phyloP scores from a whole-genome alignment of 371 early-diverging fungal genomes.

The Choanephora cucurbitarum region DNA sequence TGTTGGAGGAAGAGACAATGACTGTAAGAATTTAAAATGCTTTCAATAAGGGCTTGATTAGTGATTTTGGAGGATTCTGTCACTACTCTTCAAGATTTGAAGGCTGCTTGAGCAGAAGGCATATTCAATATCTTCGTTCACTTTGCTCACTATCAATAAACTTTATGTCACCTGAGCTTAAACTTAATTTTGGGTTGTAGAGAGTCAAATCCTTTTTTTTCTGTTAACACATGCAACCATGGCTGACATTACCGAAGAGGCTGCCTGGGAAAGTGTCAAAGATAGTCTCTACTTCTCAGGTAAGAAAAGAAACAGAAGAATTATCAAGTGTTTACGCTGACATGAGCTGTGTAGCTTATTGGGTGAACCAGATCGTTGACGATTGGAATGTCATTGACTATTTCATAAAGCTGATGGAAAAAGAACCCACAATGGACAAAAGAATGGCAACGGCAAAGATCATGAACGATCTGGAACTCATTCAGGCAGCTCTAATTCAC shows the following conservation, averaged over 20 bases:
- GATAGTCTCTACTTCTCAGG: slow-evolving; percentile 8
- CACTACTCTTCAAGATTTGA: slow-evolving; percentile 7
- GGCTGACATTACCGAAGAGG: slow-evolving; percentile 12
- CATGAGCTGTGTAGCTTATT: slow-evolving; percentile 11
- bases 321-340: slow-evolving; percentile 8
- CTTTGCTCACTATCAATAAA: no score
- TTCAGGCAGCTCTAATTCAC: slow-evolving; percentile 9
- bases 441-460: slow-evolving; percentile 48
- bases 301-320: slow-evolving; percentile 6
- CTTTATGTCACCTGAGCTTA: no score
- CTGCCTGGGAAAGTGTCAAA: slow-evolving; percentile 9
- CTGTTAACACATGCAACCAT: no score
- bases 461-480: slow-evolving; percentile 11
- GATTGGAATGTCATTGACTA: slow-evolving; percentile 14
- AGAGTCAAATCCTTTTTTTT: no score
- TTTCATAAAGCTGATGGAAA: slow-evolving; percentile 8
- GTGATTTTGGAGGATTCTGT: slow-evolving; percentile 10
- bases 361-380: slow-evolving; percentile 5
- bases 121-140: no score
- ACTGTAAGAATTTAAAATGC: slow-evolving; percentile 6
- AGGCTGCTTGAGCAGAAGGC: slow-evolving; percentile 11
- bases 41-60: slow-evolving; percentile 9
- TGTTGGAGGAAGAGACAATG: slow-evolving; percentile 13
- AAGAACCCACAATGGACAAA: slow-evolving; percentile 14
- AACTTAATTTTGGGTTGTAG: no score